Base-by-base conservation (phyloP, 2,329 filamentous ascomycete genomes). In the Talaromyces piceae region DNA sequence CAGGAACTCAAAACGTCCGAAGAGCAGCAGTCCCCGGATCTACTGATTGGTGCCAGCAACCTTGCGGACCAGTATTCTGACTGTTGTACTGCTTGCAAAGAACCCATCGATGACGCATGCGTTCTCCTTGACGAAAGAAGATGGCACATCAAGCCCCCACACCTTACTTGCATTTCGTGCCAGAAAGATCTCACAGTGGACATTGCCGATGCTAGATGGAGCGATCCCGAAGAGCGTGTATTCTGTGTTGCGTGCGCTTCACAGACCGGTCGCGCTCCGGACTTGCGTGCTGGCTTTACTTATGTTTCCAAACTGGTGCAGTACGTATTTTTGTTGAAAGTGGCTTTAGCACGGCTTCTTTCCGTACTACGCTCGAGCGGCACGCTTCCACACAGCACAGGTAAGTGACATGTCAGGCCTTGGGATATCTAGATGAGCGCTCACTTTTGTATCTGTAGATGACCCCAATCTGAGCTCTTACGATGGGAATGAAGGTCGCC, bases 31-130 rank as follows among this genome's bases (percentile, higher is more conserved):
- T 43, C 39, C 9, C 68, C 84, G 33, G 84, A 88, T 63, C 73
- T 85, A 45, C 85, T 81, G 22, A 74, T 78, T 41, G 83, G 82
- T 37, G 82, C 86, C 55, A 77, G 81, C 44, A 77, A 78, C 33
- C 77, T 91, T 20, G 85, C 86, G 8, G 82, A 86, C 45, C 82
- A 86, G 61, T 81, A 86, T 61, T 91, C 87, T 3, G 93, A 98
- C 67, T 87, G 93, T 56, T 98, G 93, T 65, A 77, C 80, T 4
- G 71, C 80, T 22, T 98, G 93, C 69, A 80, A 83, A 55, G 86
- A 90, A 58, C 88, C 93, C 8, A 91, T 98, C 50, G 93, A 98
- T 65, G 91, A 97, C 65, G 91, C 94, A 66, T 98, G 93, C 67
- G 82, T 88, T 55, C 83, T 84, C 60, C 77, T 79, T 55, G 84